Evolutionary conservation across 2,329 filamentous ascomycete genomes (phyloP), one percentile per base, ranked within the genome.

Genomic region (Thermoascus crustaceus): DNA sequence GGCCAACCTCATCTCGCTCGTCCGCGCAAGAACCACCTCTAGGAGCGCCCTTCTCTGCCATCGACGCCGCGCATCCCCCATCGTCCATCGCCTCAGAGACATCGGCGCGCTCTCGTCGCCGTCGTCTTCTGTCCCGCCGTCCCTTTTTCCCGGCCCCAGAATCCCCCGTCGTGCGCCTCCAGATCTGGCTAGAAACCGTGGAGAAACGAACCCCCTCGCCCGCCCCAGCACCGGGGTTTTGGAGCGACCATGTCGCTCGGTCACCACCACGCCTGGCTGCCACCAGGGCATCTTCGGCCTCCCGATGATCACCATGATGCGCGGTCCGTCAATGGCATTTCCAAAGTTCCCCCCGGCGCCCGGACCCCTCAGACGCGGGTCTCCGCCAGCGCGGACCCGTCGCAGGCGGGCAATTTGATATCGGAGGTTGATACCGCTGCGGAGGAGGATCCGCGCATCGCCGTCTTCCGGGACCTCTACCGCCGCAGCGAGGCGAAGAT

Each of bases 381-480:
- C 41, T 65, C 63, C 44, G 52, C 57, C 48, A 58, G 60, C 45
- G 64, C 65, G 44, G 63, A 65, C 47, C 64, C 67, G 42, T 60
- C 56, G 42, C 66, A 69, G 49, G 57, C 61, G 55, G 66, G 56
- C 46, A 63, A 61, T 57, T 57, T 64, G 62, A 62, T 61, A 60
- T 61, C 63, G 52, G 69, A 71, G 44, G 60, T 57, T 45, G 70
- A 73, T 53, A 59, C 79, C 62, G 66, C 70, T 53, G 69, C 81
- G 52, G 82, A 86, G 32, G 82, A 88, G 57, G 74, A 76, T 49
- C 73, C 78, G 57, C 80, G 69, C 53, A 60, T 82, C 62, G 72
- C 77, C 53, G 69, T 80, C 55, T 91, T 95, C 62, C 76, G 78
- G 57, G 78, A 85, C 39, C 68, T 88, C 37, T 94, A 84, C 70